Base-by-base conservation (phyloP, 2,329 filamentous ascomycete genomes). In the Parafenestella ontariensis region DNA sequence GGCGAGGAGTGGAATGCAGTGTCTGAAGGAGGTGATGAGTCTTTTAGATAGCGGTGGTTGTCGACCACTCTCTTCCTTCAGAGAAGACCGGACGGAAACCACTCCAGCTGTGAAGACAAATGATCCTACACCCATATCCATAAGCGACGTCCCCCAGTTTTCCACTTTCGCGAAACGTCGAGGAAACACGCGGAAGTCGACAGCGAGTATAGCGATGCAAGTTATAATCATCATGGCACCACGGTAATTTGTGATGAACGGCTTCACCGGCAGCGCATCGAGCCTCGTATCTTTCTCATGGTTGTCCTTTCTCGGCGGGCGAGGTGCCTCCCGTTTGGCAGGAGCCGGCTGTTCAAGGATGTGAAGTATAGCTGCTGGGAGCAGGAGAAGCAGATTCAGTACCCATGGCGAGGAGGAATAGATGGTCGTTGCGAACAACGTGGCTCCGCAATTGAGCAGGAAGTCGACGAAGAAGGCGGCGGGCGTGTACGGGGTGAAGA, bases 71-170 rank as follows among this genome's bases (percentile, higher is more conserved):
- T 83, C 83, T 65, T 89, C 86, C 72, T 90, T 92, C 42, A 97
- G 80, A 11, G 92, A 82, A 1, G 91, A 87, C 17, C 94, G 85
- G 13, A 93, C 92, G 33, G 91, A 92, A n/a, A 98, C 92, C 29
- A 97, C 81, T 20, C 95, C 95, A 15, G 90, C 90, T 2, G 92
- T 92, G 77, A 96, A 99, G 66, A 99, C 95, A 78, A 99, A 99
- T 11, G 93, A 96, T 24, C 95, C 95, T 43, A 99, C 95, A 44
- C 95, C 95, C 68, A 98, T 83, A 73, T 99, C 95, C 95, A 99
- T 99, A 58, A 99, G 80, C n/a, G 94, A 98, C 1, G 94, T 97
- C 49, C 95, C 95, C 92, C 95, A 99, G n/a, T 91, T 97, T 77
- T 99, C 95, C 2, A 96, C 95, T 79, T 99, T 99, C 52, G 92